Base-by-base conservation (phyloP, 31 red algal species). In the Endocladia muricata region DNA sequence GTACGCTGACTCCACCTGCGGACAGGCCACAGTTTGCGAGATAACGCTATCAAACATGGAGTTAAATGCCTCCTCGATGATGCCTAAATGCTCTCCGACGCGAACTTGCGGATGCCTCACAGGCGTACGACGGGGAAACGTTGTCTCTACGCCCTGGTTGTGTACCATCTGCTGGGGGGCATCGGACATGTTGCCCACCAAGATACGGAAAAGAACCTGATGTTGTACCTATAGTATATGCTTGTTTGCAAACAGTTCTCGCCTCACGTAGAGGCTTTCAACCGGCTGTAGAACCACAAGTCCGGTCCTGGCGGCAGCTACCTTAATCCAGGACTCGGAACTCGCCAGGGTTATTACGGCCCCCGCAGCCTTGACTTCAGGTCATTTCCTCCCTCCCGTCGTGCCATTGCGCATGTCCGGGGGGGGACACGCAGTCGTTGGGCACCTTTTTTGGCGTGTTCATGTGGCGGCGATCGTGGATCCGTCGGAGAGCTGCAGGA, bases 161-260 rank as follows among this genome's bases (percentile, higher is more conserved):
- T 75, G 34, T 13, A 56, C 1, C 23, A 75, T 11, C 43, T 31
- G n/a, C 51, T 29, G 19, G 2, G 47, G 71, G 15, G 32, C 36
- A 13, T 52, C 25, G 26, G 26, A 22, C 49, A 75, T 58, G 49
- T 75, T 75, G 22, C 49, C 71, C 21, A 75, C 33, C 22, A 75
- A 35, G 43, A 75, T 58, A 31, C 37, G 17, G 26, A 75, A 75
- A 0, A 52, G 0, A 15, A 37, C 23, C 11, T 55, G 21, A 15
- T 0, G 22, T 15, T 56, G 31, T 15, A 75, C 71, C 22, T 57
- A 52, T 28, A 38, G 49, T 35, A 75, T 37, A 9, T 52, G 0
- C 36, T 0, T 75, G 3, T 3, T 35, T 13, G 26, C 0, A 29
- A 31, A 38, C 15, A 55, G 17, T 13, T 15, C 0, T 22, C 59